These are phyloP conservation scores for Scheffersomyces coipomensis DNA, from an alignment of 805 yeast genomes.

Conservation along the genomic window DNA sequence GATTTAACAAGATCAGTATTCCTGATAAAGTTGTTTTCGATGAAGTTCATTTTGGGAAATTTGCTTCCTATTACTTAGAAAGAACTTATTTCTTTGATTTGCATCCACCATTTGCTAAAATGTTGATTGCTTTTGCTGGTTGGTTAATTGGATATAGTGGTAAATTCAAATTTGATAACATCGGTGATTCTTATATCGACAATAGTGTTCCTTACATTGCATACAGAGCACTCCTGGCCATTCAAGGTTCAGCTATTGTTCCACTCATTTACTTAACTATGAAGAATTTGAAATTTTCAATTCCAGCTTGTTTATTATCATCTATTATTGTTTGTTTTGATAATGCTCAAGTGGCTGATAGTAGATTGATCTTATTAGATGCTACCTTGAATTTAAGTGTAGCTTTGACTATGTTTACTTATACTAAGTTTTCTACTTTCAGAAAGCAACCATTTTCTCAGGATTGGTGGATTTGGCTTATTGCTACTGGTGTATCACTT, in stretches of 20 bases:
- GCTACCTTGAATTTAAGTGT: conserved; percentile 84
- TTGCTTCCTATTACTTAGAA: conserved; percentile 81
- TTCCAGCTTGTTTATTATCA: conserved; percentile 76
- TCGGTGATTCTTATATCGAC: conserved; percentile 78
- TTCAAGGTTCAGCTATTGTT: conserved; percentile 78
- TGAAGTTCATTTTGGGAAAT: conserved; percentile 85
- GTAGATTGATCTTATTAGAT: conserved; percentile 87
- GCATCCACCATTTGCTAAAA: conserved; percentile 97
- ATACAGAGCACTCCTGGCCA: conserved; percentile 73
- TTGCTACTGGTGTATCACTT: conserved; percentile 77
- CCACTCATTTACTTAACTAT: conserved; percentile 82
- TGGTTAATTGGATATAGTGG: conserved; percentile 89
- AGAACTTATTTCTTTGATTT: conserved; percentile 92
- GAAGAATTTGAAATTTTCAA: conserved; percentile 79
- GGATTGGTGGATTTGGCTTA: conserved; percentile 87
- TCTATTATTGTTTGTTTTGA: conserved; percentile 77
- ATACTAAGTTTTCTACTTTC: conserved; percentile 72
- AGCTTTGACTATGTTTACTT: conserved; percentile 74
- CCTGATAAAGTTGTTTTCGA: conserved; percentile 82
- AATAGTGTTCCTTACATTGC: conserved; percentile 86
- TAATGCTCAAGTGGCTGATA: conserved; percentile 87
- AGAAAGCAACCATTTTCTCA: conserved; percentile 63
- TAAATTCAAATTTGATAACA: conserved; percentile 83
- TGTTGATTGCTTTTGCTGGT: conserved; percentile 88
- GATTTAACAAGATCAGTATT: conserved; percentile 60